phyloP scores from a whole-genome alignment of 2,329 filamentous ascomycete genomes.

The Diaporthe sp. region DNA sequence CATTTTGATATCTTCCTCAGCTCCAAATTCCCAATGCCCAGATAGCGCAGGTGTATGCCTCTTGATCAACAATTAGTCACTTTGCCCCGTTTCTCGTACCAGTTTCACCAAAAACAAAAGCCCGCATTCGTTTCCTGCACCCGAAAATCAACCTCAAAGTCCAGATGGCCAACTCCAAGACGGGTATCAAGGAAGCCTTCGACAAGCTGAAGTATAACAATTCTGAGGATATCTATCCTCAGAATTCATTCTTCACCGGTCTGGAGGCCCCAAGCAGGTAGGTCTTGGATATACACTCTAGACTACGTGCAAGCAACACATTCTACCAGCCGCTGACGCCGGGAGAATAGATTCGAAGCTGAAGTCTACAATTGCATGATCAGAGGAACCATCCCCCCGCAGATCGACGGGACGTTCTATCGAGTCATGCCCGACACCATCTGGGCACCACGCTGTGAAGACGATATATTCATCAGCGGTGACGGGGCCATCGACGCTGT shows the following conservation, averaged over 20 bases:
- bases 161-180: background rate
- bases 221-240: background rate
- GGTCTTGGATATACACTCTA: background rate
- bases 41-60: background rate
- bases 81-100: background rate
- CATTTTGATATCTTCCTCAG: background rate
- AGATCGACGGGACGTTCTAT: background rate
- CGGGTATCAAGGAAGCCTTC: background rate
- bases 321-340: background rate
- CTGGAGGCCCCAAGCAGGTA: background rate
- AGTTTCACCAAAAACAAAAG: background rate
- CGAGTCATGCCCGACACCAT: background rate
- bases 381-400: background rate
- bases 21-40: background rate
- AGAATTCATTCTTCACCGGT: background rate
- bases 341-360: background rate
- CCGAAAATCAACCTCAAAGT: background rate
- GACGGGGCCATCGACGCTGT: background rate
- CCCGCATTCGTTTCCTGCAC: background rate
- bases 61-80: background rate
- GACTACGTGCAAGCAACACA: background rate
- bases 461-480: background rate
- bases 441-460: background rate
- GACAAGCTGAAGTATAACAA: background rate
- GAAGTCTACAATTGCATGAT: conserved; percentile 3